These are phyloP conservation scores for Skeletonema potamos DNA, from an alignment of 108 stramenopile genomes.

Conservation along the genomic window DNA sequence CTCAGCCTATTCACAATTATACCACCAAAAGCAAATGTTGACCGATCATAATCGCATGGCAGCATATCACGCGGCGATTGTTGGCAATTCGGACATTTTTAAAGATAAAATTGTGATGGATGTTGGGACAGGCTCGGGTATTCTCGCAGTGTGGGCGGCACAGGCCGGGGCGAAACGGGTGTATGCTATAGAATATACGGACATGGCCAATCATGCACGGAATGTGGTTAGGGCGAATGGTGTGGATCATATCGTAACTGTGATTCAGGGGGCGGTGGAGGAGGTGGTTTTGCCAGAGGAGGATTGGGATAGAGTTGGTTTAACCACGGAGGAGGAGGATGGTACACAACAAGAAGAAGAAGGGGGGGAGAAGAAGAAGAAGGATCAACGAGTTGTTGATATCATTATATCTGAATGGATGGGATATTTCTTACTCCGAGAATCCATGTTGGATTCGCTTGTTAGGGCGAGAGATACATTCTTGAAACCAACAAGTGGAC, in stretches of 20 bases:
- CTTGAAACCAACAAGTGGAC: conserved; percentile 61
- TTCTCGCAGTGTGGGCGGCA: conserved; percentile 96
- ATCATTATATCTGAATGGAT: conserved; percentile 99
- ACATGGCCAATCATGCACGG: conserved; percentile 96
- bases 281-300: conserved; percentile 80
- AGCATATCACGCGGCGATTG: conserved; percentile 95
- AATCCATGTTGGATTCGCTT: conserved; percentile 14
- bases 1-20: conserved; percentile 93
- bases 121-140: conserved; percentile 97
- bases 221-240: conserved; percentile 90
- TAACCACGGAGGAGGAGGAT: conserved; percentile 56
- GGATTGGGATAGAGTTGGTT: conserved; percentile 51
- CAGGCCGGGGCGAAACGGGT: conserved; percentile 95
- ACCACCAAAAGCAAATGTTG: conserved; percentile 99
- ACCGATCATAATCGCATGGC: conserved; percentile 98
- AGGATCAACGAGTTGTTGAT: conserved; percentile 79
- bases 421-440: conserved; percentile 98
- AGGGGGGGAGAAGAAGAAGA: conserved; percentile 25
- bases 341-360: conserved; percentile 34
- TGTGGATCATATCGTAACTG: conserved; percentile 92
- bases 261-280: conserved; percentile 94
- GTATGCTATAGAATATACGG: conserved; percentile 95
- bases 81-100: conserved; percentile 90
- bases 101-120: conserved; percentile 98
- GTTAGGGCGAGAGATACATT: no score